Conservation (phyloP, 805 yeast species). For the Priceomyces castillae region DNA sequence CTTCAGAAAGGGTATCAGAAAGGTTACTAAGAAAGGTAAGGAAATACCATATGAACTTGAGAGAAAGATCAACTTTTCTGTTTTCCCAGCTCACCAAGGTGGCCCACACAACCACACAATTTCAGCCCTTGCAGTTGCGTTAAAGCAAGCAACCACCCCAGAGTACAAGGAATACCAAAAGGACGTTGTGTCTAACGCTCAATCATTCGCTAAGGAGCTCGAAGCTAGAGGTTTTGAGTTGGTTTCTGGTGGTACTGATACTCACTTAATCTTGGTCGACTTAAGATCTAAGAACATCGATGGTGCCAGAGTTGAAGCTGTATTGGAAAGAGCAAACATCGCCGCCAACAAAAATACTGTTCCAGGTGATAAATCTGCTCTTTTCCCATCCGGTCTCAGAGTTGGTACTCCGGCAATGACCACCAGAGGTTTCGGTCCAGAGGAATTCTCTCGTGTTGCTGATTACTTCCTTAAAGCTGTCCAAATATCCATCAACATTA, state of each 20-base stretch:
- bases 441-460: constrained; percentile 78
- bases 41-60: constrained; percentile 89
- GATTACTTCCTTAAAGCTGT: constrained; percentile 80
- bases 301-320: constrained; percentile 96
- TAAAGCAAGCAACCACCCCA: constrained; percentile 88
- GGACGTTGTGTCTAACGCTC: constrained; percentile 86
- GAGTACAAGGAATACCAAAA: constrained; percentile 89
- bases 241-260: constrained; percentile 94
- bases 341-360: constrained; percentile 97
- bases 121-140: constrained; percentile 94
- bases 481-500: constrained; percentile 57
- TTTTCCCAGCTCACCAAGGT: constrained; percentile 99
- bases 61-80: constrained; percentile 93
- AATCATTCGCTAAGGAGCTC: constrained; percentile 74
- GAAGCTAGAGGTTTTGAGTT: constrained; percentile 69
- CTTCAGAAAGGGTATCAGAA: constrained; percentile 94
- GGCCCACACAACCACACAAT: constrained; percentile 99
- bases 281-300: constrained; percentile 88
- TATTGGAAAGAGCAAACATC: constrained; percentile 89
- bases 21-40: constrained; percentile 87
- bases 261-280: constrained; percentile 91
- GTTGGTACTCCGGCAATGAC: constrained; percentile 99
- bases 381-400: constrained; percentile 96
- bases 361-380: constrained; percentile 96
- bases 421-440: constrained; percentile 91